Evolutionary conservation across 768 basidiomycete genomes (phyloP).

Genomic region (Pisolithus sp.): DNA sequence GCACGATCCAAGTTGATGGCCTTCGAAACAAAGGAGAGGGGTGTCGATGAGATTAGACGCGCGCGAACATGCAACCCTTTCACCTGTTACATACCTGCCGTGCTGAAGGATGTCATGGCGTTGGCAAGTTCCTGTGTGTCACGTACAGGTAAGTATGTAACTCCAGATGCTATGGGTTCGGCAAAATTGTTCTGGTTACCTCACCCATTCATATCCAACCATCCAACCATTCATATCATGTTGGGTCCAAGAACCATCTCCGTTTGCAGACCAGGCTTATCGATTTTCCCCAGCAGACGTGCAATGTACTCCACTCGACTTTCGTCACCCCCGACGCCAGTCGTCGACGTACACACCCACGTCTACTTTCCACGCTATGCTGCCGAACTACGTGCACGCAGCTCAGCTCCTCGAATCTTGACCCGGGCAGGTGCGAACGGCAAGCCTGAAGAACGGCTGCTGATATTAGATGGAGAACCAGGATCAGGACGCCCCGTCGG

Average conservation of each 20-base stretch:
- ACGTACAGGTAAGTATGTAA: constrained; percentile 10
- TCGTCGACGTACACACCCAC: constrained; percentile 84
- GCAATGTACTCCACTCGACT: constrained; percentile 19
- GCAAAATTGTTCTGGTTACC: constrained; percentile 5
- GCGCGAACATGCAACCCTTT: neutral
- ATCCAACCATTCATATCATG: neutral
- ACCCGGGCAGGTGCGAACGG: constrained; percentile 37
- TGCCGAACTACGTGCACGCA: constrained; percentile 57
- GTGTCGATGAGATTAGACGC: constrained; percentile 2
- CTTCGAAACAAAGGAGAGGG: neutral
- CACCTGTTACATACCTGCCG: neutral
- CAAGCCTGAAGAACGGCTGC: constrained; percentile 54
- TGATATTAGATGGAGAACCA: constrained; percentile 78
- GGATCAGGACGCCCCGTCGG: constrained; percentile 77
- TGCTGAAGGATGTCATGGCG: neutral
- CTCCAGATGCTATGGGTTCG: constrained; percentile 6
- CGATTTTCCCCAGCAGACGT: constrained; percentile 22
- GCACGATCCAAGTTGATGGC: neutral
- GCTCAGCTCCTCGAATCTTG: constrained; percentile 62
- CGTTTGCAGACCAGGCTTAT: constrained; percentile 14
- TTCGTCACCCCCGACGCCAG: constrained; percentile 25
- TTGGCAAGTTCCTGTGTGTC: neutral
- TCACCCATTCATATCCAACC: constrained; percentile 12
- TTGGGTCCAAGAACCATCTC: neutral
- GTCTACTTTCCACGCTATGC: constrained; percentile 80